Evolutionary conservation across 2,329 filamentous ascomycete species (phyloP).

Genomic region (Phyllosticta ampelicida): DNA sequence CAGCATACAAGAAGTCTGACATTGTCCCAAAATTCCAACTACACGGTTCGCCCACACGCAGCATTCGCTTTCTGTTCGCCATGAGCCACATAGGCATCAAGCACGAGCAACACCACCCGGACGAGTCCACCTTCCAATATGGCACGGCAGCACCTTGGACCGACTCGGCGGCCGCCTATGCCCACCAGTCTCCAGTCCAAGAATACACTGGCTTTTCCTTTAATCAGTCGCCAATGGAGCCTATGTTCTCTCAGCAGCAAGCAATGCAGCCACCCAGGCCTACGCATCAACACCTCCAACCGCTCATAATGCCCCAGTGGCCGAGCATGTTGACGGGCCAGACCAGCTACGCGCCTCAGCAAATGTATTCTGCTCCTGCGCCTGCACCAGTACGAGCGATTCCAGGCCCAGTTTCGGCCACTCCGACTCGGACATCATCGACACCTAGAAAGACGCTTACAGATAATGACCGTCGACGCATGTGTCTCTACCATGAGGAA

Average conservation of each 20-base stretch:
- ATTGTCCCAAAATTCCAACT: conserved; percentile 11
- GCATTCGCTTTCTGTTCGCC: conserved; percentile 12
- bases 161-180: conserved; percentile 19
- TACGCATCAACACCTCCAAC: conserved; percentile 30
- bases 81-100: conserved; percentile 34
- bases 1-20: not conserved
- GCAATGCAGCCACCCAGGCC: conserved; percentile 27
- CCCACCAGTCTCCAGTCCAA: conserved; percentile 30
- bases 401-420: conserved; percentile 25
- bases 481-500: conserved; percentile 90
- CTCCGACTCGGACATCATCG: conserved; percentile 35
- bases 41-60: conserved; percentile 16
- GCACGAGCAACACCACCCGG: conserved; percentile 23
- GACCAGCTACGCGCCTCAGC: conserved; percentile 28
- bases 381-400: conserved; percentile 28
- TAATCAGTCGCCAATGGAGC: conserved; percentile 30
- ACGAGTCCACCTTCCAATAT: conserved; percentile 11
- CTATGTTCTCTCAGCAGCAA: conserved; percentile 19
- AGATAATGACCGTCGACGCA: conserved; percentile 76
- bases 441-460: conserved; percentile 81
- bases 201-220: conserved; percentile 31
- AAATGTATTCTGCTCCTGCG: conserved; percentile 23
- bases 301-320: conserved; percentile 31
- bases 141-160: conserved; percentile 27
- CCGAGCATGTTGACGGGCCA: conserved; percentile 34